phyloP scores from a whole-genome alignment of 257 asterid species.

The Gardenia jasminoides region DNA sequence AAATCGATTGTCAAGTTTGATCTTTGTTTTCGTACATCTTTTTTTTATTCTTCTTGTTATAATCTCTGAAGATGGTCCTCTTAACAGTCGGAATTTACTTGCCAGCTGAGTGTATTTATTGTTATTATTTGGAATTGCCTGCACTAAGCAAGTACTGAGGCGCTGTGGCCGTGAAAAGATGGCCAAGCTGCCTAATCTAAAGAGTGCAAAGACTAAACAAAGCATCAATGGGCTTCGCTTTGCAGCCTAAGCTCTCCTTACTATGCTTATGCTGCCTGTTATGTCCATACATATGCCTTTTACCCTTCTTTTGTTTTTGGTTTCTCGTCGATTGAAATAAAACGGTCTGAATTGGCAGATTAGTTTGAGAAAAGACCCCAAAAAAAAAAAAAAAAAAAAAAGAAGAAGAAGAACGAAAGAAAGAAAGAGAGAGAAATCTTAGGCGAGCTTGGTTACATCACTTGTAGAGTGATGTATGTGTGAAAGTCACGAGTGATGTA shows the following conservation, averaged over 20 bases:
- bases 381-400: too few species aligned
- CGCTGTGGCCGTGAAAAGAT: not conserved
- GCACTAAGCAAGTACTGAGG: slow-evolving; percentile 20
- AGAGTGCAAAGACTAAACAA: slow-evolving; percentile 18
- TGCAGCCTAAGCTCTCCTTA: slow-evolving; percentile 21
- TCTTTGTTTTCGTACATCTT: too few species aligned
- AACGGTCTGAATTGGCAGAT: not conserved
- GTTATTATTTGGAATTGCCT: not conserved
- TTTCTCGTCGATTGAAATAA: not conserved
- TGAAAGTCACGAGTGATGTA: too few species aligned
- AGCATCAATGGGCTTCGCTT: slow-evolving; percentile 21
- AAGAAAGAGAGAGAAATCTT: too few species aligned
- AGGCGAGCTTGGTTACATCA: too few species aligned
- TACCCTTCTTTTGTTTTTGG: not conserved
- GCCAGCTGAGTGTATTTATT: not conserved
- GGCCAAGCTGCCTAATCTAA: slow-evolving; percentile 19
- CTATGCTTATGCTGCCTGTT: slow-evolving; percentile 29
- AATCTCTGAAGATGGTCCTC: not conserved
- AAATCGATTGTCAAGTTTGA: too few species aligned
- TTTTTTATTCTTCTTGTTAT: too few species aligned
- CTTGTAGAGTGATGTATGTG: too few species aligned
- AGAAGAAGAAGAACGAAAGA: too few species aligned
- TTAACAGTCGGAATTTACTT: not conserved
- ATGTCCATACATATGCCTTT: slow-evolving; percentile 9
- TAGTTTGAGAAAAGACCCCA: too few species aligned